Base-by-base conservation (phyloP, 75 land plant genomes). In the Pinus taeda region DNA sequence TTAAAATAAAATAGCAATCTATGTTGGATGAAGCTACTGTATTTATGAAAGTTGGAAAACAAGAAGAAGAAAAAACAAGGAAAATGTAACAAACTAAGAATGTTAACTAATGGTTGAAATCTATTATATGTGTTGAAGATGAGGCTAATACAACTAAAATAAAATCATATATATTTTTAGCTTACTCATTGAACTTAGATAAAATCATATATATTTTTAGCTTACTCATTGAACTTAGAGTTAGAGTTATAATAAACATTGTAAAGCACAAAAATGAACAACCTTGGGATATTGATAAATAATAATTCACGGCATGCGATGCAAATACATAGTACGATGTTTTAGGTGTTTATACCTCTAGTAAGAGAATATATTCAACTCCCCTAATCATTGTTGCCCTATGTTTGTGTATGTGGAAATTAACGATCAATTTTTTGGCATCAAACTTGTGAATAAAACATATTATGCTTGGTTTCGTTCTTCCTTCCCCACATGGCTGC, bases 1-100 rank as follows among this genome's bases (percentile, higher is more conserved):
- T 60, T 79, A 29, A 74, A 85, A 78, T 79, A 88, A 80, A 90
- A 21, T 90, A 88, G 59, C 76, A 88, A 66, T 58, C 62, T 6
- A 61, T 82, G 83, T 80, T 88, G 71, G 78, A 84, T 72, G 81
- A 88, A 66, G 78, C 86, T 9, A 90, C 75, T 39, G 61, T 69
- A n/a, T 90, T 88, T 60, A 77, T 83, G 17, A 80, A 77, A 73
- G 33, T 39, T 37, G 81, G 84, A 22, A 59, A 60, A 30, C 58
- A 45, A 49, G 79, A 85, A n/a, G n/a, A 61, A 78, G 80, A 60
- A 78, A 85, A 74, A 37, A 63, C 5, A 83, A 85, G 77, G 66
- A 76, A 24, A 57, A 14, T 26, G 57, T 39, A 57, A 42, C 85
- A 55, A 79, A 85, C 49, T 76, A 84, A 75, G 81, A 77, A n/a